A percentile compares a stretch with the other conserved stretches of the same genome.
Evolutionary conservation across 345 rosid genomes (phyloP).

Genomic region (Hypericum androsaemum): DNA sequence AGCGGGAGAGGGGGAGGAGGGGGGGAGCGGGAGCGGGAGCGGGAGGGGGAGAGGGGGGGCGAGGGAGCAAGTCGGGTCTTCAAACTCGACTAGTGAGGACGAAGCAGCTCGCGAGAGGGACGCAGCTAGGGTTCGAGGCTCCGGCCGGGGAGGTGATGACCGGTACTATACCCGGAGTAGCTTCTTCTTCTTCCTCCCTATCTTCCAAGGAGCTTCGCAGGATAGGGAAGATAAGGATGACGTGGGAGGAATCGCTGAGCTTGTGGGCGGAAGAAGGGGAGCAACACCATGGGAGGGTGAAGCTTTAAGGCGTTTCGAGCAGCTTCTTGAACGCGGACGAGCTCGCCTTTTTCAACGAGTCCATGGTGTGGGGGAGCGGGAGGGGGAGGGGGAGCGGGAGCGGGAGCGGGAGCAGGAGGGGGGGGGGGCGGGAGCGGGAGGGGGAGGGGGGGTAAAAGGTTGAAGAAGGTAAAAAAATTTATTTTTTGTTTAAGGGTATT

Average conservation of each 20-base stretch:
- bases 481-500: too few species aligned
- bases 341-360: conserved; percentile 68
- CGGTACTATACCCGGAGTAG: too few species aligned
- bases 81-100: conserved; percentile 46
- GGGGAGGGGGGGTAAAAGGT: too few species aligned
- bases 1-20: too few species aligned
- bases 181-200: conserved; percentile 22
- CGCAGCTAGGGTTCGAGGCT: conserved; percentile 44
- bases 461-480: too few species aligned
- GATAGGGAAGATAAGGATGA: conserved; percentile 81
- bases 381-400: too few species aligned
- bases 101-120: conserved; percentile 44
- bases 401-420: too few species aligned
- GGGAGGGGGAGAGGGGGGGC: too few species aligned
- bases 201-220: conserved; percentile 56
- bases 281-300: conserved; percentile 64
- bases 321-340: conserved; percentile 86
- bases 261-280: conserved; percentile 98
- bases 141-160: conserved; percentile 25
- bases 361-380: too few species aligned
- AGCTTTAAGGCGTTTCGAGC: conserved; percentile 57
- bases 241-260: conserved; percentile 94
- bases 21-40: too few species aligned
- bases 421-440: too few species aligned
- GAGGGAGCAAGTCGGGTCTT: too few species aligned